Conservation (phyloP, 805 yeast species). For the Barnettozyma sucrosica region DNA sequence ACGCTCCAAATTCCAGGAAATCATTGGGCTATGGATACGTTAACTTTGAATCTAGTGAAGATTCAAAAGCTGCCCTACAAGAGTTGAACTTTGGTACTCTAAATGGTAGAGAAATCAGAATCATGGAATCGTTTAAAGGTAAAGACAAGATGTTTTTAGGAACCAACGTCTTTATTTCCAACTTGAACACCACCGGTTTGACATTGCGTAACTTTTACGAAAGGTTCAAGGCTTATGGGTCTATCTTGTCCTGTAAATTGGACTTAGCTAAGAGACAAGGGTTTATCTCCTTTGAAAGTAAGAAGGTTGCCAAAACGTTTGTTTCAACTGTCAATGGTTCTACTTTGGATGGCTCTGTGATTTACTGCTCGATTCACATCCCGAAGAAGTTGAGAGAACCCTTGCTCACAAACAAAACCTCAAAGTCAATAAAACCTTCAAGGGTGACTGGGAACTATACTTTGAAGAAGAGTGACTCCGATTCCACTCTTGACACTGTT, state of each 20-base stretch:
- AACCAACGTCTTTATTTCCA: conserved; percentile 45
- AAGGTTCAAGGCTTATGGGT: conserved; percentile 42
- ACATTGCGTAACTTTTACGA: conserved; percentile 45
- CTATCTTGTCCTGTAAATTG: conserved; percentile 37
- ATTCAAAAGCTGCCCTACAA: conserved; percentile 52
- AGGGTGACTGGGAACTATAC: background rate
- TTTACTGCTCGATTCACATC: conserved; percentile 38
- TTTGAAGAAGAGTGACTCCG: conserved; percentile 5
- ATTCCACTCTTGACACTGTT: conserved; percentile 5
- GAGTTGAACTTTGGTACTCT: conserved; percentile 46
- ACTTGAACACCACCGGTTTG: conserved; percentile 29
- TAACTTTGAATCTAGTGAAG: conserved; percentile 44
- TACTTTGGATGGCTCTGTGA: conserved; percentile 25
- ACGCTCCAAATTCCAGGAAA: conserved; percentile 43
- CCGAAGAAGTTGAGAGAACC: conserved; percentile 21
- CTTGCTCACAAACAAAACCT: background rate
- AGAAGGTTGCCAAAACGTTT: conserved; percentile 30
- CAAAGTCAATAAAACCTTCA: background rate
- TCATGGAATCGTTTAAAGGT: conserved; percentile 51
- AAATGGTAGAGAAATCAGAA: conserved; percentile 40
- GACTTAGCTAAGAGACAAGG: conserved; percentile 35
- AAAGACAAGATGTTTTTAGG: conserved; percentile 36
- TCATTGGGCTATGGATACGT: conserved; percentile 74
- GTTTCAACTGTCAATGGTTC: conserved; percentile 28
- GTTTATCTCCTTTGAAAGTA: conserved; percentile 33